Base-by-base conservation (phyloP, 208 protist genomes). In the Porcisia hertigi region DNA sequence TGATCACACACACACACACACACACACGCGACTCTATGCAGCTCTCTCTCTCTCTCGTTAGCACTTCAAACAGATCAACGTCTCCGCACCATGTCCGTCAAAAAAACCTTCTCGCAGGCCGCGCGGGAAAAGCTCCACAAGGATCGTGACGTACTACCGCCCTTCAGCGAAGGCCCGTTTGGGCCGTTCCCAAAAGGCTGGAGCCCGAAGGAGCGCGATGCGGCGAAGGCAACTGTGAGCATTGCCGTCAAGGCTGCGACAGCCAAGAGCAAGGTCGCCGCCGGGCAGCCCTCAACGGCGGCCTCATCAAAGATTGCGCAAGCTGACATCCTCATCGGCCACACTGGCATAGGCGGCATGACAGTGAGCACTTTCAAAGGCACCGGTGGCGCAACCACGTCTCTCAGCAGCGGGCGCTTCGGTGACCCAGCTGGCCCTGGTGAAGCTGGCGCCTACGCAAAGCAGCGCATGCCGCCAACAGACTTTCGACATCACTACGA, bases 401-500 rank as follows among this genome's bases (percentile, higher is more conserved):
- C 88, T 11, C 79, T 86, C 34, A 84, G 78, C 71, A 81, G 92
- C 72, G 92, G 92, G 41, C 85, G 89, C 57, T 96, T 96, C 82
- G 92, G 92, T 25, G 85, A 94, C 71, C 88, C 89, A 0, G 71
- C 71, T 7, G 92, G 92, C 16, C 92, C 92, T n/a, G 89, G 88
- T n/a, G 80, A 83, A 59, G 86, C 90, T 1, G 90, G 90, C 8
- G 92, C 89, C 14, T 87, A 89, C 65, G 60, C 57, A 69, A 94
- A 94, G 83, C 89, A 93, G 69, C 77, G 75, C 55, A 94, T 97
- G 62, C 87, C 88, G 36, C 93, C 93, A 5, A 99, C 98, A 1
- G 94, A 99, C 72, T 99, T 99, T 82, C 90, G 98, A 39, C 89
- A 87, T 14, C 99, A 99, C 85, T 99, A 99, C 86, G 98, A 99